Base-by-base conservation (phyloP, 108 stramenopile genomes). In the Skeletonema marinoi region DNA sequence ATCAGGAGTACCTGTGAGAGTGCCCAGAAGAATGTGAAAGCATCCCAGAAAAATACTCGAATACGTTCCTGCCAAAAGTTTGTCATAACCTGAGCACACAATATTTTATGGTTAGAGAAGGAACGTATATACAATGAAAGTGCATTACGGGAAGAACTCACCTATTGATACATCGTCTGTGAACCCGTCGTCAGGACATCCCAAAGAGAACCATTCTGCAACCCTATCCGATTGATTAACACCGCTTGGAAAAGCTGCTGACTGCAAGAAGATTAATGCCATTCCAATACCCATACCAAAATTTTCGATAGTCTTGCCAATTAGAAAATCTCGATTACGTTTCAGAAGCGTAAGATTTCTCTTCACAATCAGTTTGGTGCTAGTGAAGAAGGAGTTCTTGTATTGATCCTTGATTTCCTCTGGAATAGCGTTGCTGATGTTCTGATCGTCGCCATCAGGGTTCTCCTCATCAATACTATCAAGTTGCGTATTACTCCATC, bases 21-120 rank as follows among this genome's bases (percentile, higher is more conserved):
- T 90, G 19, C 91, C 86, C 50, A 95, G 75, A 68, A 92, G 89
- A 44, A 96, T 87, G 62, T 89, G 91, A 17, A 98, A 71, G 61
- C 85, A 76, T 14, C 81, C 73, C 38, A 88, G 81, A 70, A 93
- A 93, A 31, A 75, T 74, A 6, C 63, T 65, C 12, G 72, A 74
- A 60, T 79, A 79, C 14, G 74, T 74, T 5, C 73, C 78, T 31
- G 78, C 59, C 65, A 79, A 48, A 19, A 79, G 21, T 59, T 79
- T 74, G 56, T 44, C 31, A 32, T 68, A 72, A 2, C 65, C 63
- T 74, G 31, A 31, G 41, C n/a, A 44, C 33, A 35, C 25, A 35
- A 35, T 35, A 6, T 21, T 11, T 36, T n/a, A 33, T n/a, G 32
- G 13, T 9, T 14, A 35, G 68, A 58, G 10, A 32, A 21, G 44